Conservation (phyloP, 148 eudicot species). For the Cornus suecica region DNA sequence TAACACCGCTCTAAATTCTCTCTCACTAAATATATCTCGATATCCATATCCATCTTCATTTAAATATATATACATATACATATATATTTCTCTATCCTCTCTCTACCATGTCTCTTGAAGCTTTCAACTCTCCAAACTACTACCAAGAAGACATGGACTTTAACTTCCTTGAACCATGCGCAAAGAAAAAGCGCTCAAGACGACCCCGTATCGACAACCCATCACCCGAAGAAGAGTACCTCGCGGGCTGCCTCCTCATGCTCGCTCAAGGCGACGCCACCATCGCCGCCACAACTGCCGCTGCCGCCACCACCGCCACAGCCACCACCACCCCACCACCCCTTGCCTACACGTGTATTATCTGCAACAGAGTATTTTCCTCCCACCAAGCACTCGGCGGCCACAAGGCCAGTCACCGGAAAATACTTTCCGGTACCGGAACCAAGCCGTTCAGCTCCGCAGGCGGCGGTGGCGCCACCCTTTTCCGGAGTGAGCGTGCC, state of each 20-base stretch:
- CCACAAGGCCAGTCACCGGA: slow-evolving; percentile 75
- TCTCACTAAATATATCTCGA: neutral
- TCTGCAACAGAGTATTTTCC: slow-evolving; percentile 42
- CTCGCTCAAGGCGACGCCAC: slow-evolving; percentile 45
- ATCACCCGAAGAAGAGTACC: slow-evolving; percentile 52
- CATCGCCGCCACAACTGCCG: neutral
- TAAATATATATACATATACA: too few species aligned
- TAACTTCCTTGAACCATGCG: slow-evolving; percentile 18
- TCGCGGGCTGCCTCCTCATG: slow-evolving; percentile 67
- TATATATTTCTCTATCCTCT: neutral
- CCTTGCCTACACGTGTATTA: slow-evolving; percentile 36
- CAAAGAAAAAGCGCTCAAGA: slow-evolving; percentile 49
- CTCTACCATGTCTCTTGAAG: slow-evolving; percentile 35
- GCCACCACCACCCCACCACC: neutral
- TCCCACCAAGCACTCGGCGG: slow-evolving; percentile 70
- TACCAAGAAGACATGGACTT: neutral
- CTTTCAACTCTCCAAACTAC: slow-evolving; percentile 23
- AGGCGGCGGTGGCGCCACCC: too few species aligned
- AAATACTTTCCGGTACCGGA: slow-evolving; percentile 14
- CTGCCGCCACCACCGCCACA: neutral
- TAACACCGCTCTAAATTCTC: neutral
- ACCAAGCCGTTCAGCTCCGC: slow-evolving; percentile 11
- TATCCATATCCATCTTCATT: too few species aligned
- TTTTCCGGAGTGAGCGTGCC: slow-evolving; percentile 25
- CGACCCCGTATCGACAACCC: slow-evolving; percentile 28